phyloP scores from a whole-genome alignment of 371 early-diverging fungal species.

The Catenaria anguillulae region DNA sequence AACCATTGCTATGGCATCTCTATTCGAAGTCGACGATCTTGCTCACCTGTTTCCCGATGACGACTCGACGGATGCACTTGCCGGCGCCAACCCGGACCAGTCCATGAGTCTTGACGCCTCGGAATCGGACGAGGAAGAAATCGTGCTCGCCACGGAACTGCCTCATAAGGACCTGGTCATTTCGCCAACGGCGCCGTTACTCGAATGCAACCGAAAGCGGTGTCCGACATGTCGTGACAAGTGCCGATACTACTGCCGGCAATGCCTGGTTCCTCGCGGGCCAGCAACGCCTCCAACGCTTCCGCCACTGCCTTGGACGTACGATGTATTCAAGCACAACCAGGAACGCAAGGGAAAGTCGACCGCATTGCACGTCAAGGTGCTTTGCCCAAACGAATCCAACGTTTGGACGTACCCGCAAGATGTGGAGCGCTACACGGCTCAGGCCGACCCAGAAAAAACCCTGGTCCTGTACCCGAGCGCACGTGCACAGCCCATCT shows the following conservation, averaged over 20 bases:
- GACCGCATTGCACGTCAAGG: background rate
- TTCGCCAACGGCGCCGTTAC: background rate
- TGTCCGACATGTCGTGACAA: background rate
- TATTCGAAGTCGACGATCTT: no score
- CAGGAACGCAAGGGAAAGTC: background rate
- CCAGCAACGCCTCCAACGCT: background rate
- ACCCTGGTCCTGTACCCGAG: conserved; percentile 3
- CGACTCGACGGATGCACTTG: no score
- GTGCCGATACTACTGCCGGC: background rate
- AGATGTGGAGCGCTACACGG: background rate
- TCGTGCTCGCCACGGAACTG: no score
- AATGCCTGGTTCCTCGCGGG: background rate
- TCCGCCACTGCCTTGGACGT: background rate
- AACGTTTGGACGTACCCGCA: background rate
- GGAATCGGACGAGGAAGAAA: no score
- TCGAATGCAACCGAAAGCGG: background rate
- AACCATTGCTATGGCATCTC: no score
- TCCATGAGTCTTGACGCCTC: no score
- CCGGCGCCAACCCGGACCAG: no score
- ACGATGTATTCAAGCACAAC: conserved; percentile 6
- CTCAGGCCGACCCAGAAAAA: background rate
- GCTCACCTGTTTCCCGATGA: no score
- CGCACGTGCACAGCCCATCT: background rate
- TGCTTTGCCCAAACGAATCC: background rate
- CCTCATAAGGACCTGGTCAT: background rate